These are phyloP conservation scores for Lecanoromycetidae sp. DNA, from an alignment of 2,329 filamentous ascomycete genomes.

Conservation along the genomic window DNA sequence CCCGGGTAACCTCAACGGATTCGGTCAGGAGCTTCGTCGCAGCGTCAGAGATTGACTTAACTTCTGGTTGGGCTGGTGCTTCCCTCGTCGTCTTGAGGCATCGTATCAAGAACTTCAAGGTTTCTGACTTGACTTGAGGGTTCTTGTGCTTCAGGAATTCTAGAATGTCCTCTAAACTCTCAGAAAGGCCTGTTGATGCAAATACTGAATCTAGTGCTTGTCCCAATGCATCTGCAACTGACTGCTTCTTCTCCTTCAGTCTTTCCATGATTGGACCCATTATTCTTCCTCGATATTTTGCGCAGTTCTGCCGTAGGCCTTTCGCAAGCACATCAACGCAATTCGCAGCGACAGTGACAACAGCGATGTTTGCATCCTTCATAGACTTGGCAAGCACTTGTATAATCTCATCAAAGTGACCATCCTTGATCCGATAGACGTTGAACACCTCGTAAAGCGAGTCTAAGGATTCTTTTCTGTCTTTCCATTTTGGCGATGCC, in stretches of 20 bases:
- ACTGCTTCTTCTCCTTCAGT: constrained; percentile 90
- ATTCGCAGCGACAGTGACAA: constrained; percentile 84
- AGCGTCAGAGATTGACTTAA: constrained; percentile 72
- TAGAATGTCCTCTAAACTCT: constrained; percentile 82
- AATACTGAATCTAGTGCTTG: constrained; percentile 67
- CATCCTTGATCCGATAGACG: constrained; percentile 83
- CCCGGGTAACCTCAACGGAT: constrained; percentile 70
- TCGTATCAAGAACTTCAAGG: constrained; percentile 82
- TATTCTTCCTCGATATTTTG: constrained; percentile 66
- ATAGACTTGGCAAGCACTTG: constrained; percentile 83
- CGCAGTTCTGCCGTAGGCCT: constrained; percentile 65
- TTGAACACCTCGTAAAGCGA: constrained; percentile 65
- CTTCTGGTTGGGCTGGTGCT: constrained; percentile 73
- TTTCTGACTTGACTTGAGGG: constrained; percentile 92
- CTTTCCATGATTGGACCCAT: constrained; percentile 89
- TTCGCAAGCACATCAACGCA: constrained; percentile 84
- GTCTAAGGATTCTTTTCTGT: constrained; percentile 87
- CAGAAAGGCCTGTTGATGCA: constrained; percentile 56
- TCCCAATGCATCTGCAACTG: constrained; percentile 76
- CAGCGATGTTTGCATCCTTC: constrained; percentile 96
- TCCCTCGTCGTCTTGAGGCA: constrained; percentile 72
- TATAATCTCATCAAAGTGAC: constrained; percentile 72
- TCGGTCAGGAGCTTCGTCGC: constrained; percentile 84
- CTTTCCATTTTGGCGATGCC: constrained; percentile 93
- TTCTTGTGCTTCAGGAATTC: constrained; percentile 88